Evolutionary conservation across 495 filamentous ascomycete species (phyloP).

Genomic region (Chaetomium tenue): DNA sequence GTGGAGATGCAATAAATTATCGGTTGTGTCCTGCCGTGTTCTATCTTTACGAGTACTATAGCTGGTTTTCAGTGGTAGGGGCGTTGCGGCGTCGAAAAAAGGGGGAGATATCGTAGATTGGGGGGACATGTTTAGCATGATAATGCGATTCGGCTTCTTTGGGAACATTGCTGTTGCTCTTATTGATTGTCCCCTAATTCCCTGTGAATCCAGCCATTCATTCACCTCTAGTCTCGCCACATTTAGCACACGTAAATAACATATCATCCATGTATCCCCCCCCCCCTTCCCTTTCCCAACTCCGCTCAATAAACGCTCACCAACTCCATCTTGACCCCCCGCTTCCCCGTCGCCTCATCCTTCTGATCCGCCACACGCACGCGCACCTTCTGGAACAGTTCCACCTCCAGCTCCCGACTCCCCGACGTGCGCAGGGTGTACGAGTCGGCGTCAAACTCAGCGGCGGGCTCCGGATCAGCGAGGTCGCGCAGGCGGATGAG

Average conservation of each 20-base stretch:
- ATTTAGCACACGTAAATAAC: no score
- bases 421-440: constrained; percentile 65
- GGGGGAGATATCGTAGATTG: background rate
- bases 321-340: constrained; percentile 74
- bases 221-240: no score
- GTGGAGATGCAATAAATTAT: constrained; percentile 32
- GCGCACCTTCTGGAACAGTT: constrained; percentile 84
- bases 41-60: background rate
- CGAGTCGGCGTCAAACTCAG: constrained; percentile 76
- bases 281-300: background rate
- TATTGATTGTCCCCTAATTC: no score
- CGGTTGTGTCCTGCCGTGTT: background rate
- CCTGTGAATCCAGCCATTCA: no score
- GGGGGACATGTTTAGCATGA: no score
- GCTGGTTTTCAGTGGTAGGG: background rate
- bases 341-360: constrained; percentile 92
- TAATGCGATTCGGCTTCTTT: no score
- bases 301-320: constrained; percentile 36
- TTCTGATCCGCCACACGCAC: constrained; percentile 88
- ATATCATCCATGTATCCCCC: no score
- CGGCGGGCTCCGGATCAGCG: constrained; percentile 69
- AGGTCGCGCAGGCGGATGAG: constrained; percentile 83
- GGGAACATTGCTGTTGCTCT: no score
- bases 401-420: constrained; percentile 58
- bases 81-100: constrained; percentile 28